Evolutionary conservation across 2,329 filamentous ascomycete genomes (phyloP).

Genomic region (Teratosphaeria zuluensis): DNA sequence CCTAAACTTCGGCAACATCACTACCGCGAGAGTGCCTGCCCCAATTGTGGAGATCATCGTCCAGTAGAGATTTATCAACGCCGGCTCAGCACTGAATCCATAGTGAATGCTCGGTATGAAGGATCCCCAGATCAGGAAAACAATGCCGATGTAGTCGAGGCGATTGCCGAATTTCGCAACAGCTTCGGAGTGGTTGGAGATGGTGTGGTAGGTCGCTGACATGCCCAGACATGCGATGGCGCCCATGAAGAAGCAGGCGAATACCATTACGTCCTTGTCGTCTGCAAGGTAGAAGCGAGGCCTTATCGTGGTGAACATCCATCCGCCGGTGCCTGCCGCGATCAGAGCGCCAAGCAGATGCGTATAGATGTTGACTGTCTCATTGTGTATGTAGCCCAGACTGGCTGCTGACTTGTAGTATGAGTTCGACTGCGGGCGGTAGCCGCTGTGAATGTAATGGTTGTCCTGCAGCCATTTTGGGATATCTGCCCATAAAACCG

Average conservation of each 20-base stretch:
- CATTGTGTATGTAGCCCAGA: constrained; percentile 56
- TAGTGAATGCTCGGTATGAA: constrained; percentile 86
- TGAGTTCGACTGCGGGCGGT: constrained; percentile 54
- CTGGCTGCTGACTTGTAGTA: constrained; percentile 49
- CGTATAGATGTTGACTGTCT: constrained; percentile 62
- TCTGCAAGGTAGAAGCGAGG: constrained; percentile 58
- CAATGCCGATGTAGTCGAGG: constrained; percentile 89
- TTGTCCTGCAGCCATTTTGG: constrained; percentile 49
- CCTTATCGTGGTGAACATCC: constrained; percentile 49
- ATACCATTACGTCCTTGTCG: constrained; percentile 56
- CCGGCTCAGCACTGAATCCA: constrained; percentile 63
- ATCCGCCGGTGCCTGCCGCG: constrained; percentile 43
- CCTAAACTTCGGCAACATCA: constrained; percentile 72
- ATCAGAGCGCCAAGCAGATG: constrained; percentile 59
- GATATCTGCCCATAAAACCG: constrained; percentile 38
- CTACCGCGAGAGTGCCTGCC: constrained; percentile 63
- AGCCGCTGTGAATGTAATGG: constrained; percentile 57
- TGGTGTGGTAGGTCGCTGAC: constrained; percentile 65
- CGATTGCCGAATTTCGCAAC: constrained; percentile 83
- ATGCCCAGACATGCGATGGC: constrained; percentile 38
- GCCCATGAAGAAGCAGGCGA: constrained; percentile 70
- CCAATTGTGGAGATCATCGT: constrained; percentile 69
- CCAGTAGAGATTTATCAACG: constrained; percentile 62
- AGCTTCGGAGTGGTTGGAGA: constrained; percentile 70
- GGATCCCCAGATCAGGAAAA: constrained; percentile 72